Evolutionary conservation across 345 rosid genomes (phyloP), one percentile per base, ranked within the genome.

Genomic region (Moringa oleifera): DNA sequence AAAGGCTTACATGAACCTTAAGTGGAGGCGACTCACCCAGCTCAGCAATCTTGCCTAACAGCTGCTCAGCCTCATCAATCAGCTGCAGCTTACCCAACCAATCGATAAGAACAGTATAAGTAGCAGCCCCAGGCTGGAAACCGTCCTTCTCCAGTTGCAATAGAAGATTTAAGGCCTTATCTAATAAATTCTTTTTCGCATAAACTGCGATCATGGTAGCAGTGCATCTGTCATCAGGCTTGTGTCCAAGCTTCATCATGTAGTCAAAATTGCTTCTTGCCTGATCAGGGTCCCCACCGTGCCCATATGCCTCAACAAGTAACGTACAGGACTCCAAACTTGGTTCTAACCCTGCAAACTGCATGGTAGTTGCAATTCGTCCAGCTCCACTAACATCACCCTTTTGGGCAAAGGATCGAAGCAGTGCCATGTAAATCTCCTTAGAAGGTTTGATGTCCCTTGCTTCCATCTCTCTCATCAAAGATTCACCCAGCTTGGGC

Each of bases 61-160:
- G 73, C 69, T 86, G 85, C 82, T 94, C 97, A 0, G 84, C 90
- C 83, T 91, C 99, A 25, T 91, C 95, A 37, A 86, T 62, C 70
- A 91, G 71, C 73, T 72, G 87, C 68, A 94, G 63, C 65, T 52
- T 79, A 52, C 88, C 77, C 69, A 91, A 59, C 95, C 96, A 91
- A 69, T 87, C 93, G 31, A 94, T 73, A 62, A 94, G 85, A 71
- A 81, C 88, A 7, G 87, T 62, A 64, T 75, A 79, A 19, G 97
- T 94, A 58, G 77, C 73, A 67, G 69, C 74, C 58, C 97, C 99
- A n/a, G 83, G 87, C 64, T 88, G 86, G 59, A 83, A 73, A 25
- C 86, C 96, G 69, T 81, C 83, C 79, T 80, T 85, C 88, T 94
- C 91, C 52, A 86, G 89, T 73, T 82, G 59, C 64, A 94, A 22